A percentile compares a stretch with the other conserved stretches of the same genome.
Conservation (phyloP, 2,329 filamentous ascomycete species). For the Exophiala sideris region DNA sequence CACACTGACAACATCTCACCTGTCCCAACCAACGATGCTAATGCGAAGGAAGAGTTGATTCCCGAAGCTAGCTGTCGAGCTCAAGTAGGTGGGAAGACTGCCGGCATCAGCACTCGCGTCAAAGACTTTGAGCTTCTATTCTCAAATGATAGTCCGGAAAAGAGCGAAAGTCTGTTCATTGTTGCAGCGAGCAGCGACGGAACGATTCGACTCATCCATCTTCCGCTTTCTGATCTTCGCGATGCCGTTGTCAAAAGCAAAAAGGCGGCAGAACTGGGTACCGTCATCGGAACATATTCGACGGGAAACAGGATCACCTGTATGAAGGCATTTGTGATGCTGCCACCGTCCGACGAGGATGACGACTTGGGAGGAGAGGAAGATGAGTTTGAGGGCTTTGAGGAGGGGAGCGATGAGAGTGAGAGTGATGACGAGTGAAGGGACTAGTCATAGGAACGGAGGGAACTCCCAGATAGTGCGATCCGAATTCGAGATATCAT, state of each 20-base stretch:
- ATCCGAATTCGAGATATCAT: not conserved
- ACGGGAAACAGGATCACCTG: constrained; percentile 90
- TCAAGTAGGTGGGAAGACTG: constrained; percentile 72
- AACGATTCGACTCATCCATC: constrained; percentile 71
- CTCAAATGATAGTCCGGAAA: constrained; percentile 34
- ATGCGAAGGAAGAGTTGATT: constrained; percentile 50
- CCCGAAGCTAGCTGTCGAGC: constrained; percentile 62
- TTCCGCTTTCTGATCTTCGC: constrained; percentile 41
- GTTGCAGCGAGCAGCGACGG: constrained; percentile 83
- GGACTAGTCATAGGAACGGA: not conserved
- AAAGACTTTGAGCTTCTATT: constrained; percentile 79
- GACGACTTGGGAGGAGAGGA: constrained; percentile 11
- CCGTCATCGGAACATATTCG: constrained; percentile 71
- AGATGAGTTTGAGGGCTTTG: constrained; percentile 33
- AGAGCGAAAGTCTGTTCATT: constrained; percentile 49
- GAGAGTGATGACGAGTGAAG: constrained; percentile 24
- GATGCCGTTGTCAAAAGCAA: constrained; percentile 16
- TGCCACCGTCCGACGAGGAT: constrained; percentile 53
- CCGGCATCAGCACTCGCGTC: constrained; percentile 67
- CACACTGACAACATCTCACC: constrained; percentile 52
- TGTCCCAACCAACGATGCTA: constrained; percentile 31
- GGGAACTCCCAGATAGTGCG: no score
- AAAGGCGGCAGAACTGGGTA: constrained; percentile 53
- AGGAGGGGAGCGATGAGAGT: constrained; percentile 29
- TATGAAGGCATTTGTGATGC: constrained; percentile 80